Base-by-base conservation (phyloP, 192 early-diverging fungal species). In the Mortierella hygrophila region DNA sequence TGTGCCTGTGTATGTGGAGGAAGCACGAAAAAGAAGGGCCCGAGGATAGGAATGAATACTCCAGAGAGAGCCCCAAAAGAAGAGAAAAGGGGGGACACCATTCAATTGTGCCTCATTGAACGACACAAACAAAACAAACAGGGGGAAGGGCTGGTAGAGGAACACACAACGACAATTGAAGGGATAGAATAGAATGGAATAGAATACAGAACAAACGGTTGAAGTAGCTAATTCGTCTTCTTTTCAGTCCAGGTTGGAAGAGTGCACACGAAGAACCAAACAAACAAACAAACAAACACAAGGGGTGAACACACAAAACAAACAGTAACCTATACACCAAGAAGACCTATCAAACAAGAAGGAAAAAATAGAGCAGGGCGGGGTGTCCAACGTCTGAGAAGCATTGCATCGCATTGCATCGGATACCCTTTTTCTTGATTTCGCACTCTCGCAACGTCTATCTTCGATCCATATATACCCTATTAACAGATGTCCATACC, bases 401-500 rank as follows among this genome's bases (percentile, higher is more conserved):
- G 60, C 72, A 68, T 38, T 41, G 35, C 69, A 42, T 41, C 38
- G 69, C 69, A 70, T 41, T n/a, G 44, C 40, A 46, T 46, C 11
- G 46, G n/a, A 20, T 21, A 72, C 13, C 9, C 49, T 52, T 21
- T 18, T 21, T 20, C 49, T 52, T 16, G 10, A 11, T 46, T 1
- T 46, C 44, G 3, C 44, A 46, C 13, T 46, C 11, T 46, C 11
- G 44, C 13, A 18, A 11, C 2, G 47, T 20, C 10, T 13, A 54
- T 71, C 26, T 72, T 7, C 49, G 37, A 23, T 20, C 49, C 47
- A 23, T 20, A 44, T 1, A 74, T 70, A 75, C 80, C 80, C 80
- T 81, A 81, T 75, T 70, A 70, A 75, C 74, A 75, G 80, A 75
- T 70, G 44, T 3, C 40, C 10, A 1, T 70, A 26, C 1, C 20